Evolutionary conservation across 352 stramenopile species (phyloP).

Genomic region (Pythium phragmitis): DNA sequence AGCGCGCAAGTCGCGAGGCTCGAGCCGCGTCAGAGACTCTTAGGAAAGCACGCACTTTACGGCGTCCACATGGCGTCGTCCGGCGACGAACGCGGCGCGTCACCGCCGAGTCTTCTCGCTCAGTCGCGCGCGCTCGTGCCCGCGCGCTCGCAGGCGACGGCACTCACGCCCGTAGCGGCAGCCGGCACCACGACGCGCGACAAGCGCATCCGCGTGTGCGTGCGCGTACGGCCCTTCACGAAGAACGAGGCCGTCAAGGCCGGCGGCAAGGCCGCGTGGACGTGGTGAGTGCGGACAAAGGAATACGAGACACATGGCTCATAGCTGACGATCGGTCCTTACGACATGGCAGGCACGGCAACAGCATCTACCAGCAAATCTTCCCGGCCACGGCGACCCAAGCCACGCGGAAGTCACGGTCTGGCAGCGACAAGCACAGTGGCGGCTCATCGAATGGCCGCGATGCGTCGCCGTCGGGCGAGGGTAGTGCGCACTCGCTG

Average conservation of each 20-base stretch:
- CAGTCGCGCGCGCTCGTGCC: conserved; percentile 16
- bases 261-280: conserved; percentile 79
- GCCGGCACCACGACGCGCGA: conserved; percentile 27
- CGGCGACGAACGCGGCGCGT: neutral
- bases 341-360: conserved; percentile 59
- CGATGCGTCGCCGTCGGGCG: conserved; percentile 7
- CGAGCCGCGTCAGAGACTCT: neutral
- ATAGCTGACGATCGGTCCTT: neutral
- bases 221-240: conserved; percentile 75
- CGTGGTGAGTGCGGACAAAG: conserved; percentile 39
- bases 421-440: conserved; percentile 23
- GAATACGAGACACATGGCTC: too few relatives aligned
- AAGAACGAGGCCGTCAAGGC: conserved; percentile 67
- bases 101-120: conserved; percentile 12
- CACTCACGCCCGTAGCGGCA: neutral
- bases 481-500: conserved; percentile 30
- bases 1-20: neutral
- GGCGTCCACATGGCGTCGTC: conserved; percentile 6
- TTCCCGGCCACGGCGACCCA: conserved; percentile 57
- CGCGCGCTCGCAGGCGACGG: neutral
- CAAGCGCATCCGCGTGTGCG: conserved; percentile 80
- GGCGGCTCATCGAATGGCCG: conserved; percentile 18
- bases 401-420: conserved; percentile 8
- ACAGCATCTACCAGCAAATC: conserved; percentile 89
- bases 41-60: neutral